Evolutionary conservation across 768 basidiomycete species (phyloP).

Genomic region (Termitomyces eurrhizus): DNA sequence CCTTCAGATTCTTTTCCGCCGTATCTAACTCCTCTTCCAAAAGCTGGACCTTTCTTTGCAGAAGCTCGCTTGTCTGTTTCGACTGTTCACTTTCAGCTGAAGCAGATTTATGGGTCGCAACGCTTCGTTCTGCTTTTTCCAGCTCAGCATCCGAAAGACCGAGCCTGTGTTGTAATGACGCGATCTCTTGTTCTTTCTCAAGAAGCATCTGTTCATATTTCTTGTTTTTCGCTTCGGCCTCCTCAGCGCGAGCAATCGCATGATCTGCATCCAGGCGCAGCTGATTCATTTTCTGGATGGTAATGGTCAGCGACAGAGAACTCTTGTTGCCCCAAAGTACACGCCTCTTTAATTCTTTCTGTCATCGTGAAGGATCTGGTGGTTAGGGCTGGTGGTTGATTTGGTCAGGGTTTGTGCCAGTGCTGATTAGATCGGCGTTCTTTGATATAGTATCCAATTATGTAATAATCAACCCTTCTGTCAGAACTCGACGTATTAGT

Average conservation of each 20-base stretch:
- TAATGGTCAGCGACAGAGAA: constrained; percentile 25
- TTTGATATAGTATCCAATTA: constrained; percentile 13
- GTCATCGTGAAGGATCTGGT: constrained; percentile 30
- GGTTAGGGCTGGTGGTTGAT: constrained; percentile 3
- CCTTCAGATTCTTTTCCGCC: constrained; percentile 95
- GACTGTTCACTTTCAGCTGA: constrained; percentile 66
- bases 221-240: constrained; percentile 83
- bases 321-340: background rate
- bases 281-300: constrained; percentile 60
- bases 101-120: constrained; percentile 60
- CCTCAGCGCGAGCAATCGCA: constrained; percentile 80
- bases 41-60: constrained; percentile 81
- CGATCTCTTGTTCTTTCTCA: constrained; percentile 81
- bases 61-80: constrained; percentile 67
- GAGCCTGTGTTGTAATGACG: constrained; percentile 73
- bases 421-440: constrained; percentile 28
- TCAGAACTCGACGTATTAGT: background rate
- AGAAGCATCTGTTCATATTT: constrained; percentile 67
- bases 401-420: constrained; percentile 25
- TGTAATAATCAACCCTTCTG: constrained; percentile 10
- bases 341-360: constrained; percentile 51
- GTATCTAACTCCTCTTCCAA: constrained; percentile 94
- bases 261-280: constrained; percentile 85
- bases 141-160: constrained; percentile 60
- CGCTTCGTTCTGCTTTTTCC: constrained; percentile 64